These are phyloP conservation scores for Boechera retrofracta DNA, from an alignment of 345 rosid genomes.

Conservation along the genomic window DNA sequence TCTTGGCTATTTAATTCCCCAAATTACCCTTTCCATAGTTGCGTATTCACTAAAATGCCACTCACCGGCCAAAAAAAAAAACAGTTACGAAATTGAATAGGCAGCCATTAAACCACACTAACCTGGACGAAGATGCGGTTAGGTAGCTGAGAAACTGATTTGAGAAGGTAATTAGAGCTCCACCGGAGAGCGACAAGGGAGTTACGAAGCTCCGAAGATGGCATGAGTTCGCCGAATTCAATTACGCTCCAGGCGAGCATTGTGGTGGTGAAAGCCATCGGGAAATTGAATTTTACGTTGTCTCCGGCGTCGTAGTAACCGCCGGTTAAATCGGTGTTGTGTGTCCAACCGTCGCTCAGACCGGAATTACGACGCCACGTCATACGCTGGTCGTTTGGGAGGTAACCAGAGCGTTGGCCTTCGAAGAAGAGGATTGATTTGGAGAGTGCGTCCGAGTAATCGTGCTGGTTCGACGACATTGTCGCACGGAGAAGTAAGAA, in stretches of 20 bases:
- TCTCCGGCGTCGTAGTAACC: constrained; percentile 98
- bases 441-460: constrained; percentile 77
- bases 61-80: constrained; percentile 26
- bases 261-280: constrained; percentile 96
- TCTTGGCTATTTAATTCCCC: constrained; percentile 3
- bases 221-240: constrained; percentile 88
- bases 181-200: constrained; percentile 76
- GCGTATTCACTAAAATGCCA: constrained; percentile 28
- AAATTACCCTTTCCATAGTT: constrained; percentile 21
- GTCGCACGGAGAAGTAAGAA: constrained; percentile 23
- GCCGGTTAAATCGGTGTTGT: constrained; percentile 72
- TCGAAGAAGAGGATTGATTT: constrained; percentile 95
- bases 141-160: constrained; percentile 83
- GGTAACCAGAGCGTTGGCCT: constrained; percentile 88
- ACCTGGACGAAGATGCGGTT: constrained; percentile 95
- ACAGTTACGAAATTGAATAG: constrained; percentile 36
- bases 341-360: constrained; percentile 74
- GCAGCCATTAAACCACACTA: neutral
- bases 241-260: constrained; percentile 89
- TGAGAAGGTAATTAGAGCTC: constrained; percentile 81
- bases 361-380: constrained; percentile 80
- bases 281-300: constrained; percentile 87
- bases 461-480: constrained; percentile 49
- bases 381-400: constrained; percentile 74
- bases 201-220: constrained; percentile 63